Percentiles rank a stretch among this genome's conserved stretches.
Conservation (phyloP, 345 rosid species). For the Populus davidiana region DNA sequence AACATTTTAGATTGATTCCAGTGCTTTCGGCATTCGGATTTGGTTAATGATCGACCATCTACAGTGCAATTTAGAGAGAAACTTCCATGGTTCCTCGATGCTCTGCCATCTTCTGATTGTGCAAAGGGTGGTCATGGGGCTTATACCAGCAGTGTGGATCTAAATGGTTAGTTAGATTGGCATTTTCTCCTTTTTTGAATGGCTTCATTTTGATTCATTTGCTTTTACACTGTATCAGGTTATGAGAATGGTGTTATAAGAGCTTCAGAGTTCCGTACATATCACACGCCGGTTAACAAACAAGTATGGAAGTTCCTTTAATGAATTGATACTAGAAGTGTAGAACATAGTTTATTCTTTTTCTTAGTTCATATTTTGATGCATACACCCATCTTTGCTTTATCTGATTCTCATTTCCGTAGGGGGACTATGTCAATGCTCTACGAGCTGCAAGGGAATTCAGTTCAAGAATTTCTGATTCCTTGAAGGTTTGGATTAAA, state of each 20-base stretch:
- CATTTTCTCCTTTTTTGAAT: background rate
- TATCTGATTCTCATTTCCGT: conserved; percentile 15
- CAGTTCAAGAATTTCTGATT: conserved; percentile 22
- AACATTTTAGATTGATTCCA: conserved; percentile 26
- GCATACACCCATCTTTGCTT: background rate
- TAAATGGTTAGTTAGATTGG: conserved; percentile 53
- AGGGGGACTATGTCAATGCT: conserved; percentile 28
- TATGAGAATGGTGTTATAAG: conserved; percentile 23
- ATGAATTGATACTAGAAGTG: background rate
- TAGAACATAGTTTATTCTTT: background rate
- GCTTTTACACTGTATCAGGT: conserved; percentile 6
- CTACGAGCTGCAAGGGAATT: conserved; percentile 26
- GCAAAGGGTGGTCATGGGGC: conserved; percentile 99
- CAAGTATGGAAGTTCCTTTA: conserved; percentile 20
- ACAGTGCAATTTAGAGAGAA: conserved; percentile 76
- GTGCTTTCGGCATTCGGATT: conserved; percentile 61
- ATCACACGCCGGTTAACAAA: conserved; percentile 31
- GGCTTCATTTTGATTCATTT: background rate
- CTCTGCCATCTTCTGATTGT: conserved; percentile 94
- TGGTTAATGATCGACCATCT: conserved; percentile 36
- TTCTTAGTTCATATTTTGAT: no score
- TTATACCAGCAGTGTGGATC: conserved; percentile 79
- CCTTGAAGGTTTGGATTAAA: conserved; percentile 26
- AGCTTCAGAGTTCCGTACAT: conserved; percentile 32
- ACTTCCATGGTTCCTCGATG: conserved; percentile 94